Conservation (phyloP, 495 filamentous ascomycete genomes). For the Lepraria neglecta region DNA sequence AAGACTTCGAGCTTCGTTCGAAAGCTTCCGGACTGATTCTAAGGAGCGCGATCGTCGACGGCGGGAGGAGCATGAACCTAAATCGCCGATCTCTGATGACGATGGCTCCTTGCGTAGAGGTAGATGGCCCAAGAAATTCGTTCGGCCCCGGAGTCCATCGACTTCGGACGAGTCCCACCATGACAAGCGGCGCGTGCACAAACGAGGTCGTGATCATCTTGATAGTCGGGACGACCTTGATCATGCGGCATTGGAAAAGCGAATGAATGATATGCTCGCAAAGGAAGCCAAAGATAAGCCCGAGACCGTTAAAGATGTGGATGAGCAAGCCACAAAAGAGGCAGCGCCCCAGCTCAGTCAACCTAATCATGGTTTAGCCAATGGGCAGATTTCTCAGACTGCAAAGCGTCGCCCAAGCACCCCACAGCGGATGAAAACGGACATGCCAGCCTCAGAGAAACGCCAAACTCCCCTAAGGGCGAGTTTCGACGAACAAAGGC, state of each 20-base stretch:
- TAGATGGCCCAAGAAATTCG: conserved; percentile 24
- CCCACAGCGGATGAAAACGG: conserved; percentile 19
- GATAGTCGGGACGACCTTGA: conserved; percentile 31
- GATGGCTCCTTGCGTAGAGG: conserved; percentile 20
- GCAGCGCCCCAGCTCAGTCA: background rate
- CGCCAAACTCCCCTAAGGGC: conserved; percentile 8
- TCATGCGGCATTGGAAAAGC: conserved; percentile 56
- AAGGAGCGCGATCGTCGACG: conserved; percentile 21
- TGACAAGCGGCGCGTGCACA: conserved; percentile 14
- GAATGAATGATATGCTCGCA: conserved; percentile 60
- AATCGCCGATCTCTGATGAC: conserved; percentile 12
- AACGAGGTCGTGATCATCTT: conserved; percentile 12
- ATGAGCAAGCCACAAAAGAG: background rate
- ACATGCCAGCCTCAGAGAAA: conserved; percentile 9
- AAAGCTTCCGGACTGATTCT: conserved; percentile 12
- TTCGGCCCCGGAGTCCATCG: conserved; percentile 26
- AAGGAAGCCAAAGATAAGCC: conserved; percentile 41
- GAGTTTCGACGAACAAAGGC: conserved; percentile 22
- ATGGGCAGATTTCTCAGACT: background rate
- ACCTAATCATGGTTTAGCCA: background rate
- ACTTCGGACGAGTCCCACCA: conserved; percentile 24
- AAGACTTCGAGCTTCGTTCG: conserved; percentile 10
- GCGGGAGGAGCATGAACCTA: conserved; percentile 7
- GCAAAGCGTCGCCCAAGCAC: conserved; percentile 13
- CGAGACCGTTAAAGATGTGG: conserved; percentile 23